Base-by-base conservation (phyloP, 2,329 filamentous ascomycete species). In the Knufia petricola region DNA sequence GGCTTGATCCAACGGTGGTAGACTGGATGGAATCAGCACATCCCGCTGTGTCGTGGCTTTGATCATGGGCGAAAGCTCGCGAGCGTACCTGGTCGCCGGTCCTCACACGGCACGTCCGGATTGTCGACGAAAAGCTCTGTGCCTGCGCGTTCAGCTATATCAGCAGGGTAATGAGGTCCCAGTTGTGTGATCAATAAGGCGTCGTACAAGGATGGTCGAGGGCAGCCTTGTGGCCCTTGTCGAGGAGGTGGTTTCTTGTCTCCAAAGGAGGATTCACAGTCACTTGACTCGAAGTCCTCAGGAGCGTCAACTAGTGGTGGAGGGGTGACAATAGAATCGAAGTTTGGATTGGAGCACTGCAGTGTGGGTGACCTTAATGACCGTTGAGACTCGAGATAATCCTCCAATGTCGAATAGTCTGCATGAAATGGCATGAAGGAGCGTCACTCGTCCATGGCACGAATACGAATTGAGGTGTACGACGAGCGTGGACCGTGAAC, bases 331-430 rank as follows among this genome's bases (percentile, higher is more conserved):
- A 38, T 19, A 19, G 34, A 34, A 8, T 39, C 23, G 23, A 39
- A 47, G 34, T 38, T 47, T 8, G 34, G 31, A 10, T 9, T 28
- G 17, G 44, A 47, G 8, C 44, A 34, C 36, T 30, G 44, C 23
- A 47, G 28, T 8, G 34, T 47, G 15, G 44, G 44, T 30, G 44
- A 46, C 31, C 26, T 46, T 20, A 37, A 23, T 26, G 43, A 47
- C 44, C 44, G 26, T 30, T 30, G 19, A 28, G 15, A 26, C 19
- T 39, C 44, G 19, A 47, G 44, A 28, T 38, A 39, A 4, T 47
- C 44, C 44, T 39, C 44, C 44, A 47, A 47, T 19, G 44, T 47
- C 17, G 44, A 38, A 28, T 47, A 47, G 23, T 39, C 32, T 23
- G 19, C 44, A 39, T 12, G n/a, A 20, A 26, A 20, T 39, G 44